Percentiles rank a stretch among this genome's conserved stretches.
These are phyloP conservation scores for Curvularia sp. DNA, from an alignment of 2,329 filamentous ascomycete species.

Conservation along the genomic window DNA sequence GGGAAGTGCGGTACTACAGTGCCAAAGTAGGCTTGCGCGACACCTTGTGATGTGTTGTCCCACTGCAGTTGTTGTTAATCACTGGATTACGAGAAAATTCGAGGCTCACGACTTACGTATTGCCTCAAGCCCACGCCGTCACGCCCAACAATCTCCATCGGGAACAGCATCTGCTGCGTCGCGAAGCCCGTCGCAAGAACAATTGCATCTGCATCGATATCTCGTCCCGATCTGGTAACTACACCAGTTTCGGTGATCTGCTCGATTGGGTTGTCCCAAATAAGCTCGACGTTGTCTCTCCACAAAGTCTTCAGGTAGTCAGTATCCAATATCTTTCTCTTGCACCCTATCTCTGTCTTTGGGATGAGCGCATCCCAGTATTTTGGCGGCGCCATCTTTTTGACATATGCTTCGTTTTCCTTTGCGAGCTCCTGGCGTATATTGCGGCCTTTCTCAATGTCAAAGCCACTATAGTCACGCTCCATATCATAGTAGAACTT, in stretches of 20 bases:
- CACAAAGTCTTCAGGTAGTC: conserved; percentile 57
- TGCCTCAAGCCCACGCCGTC: conserved; percentile 52
- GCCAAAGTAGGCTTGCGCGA: conserved; percentile 58
- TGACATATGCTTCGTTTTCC: conserved; percentile 55
- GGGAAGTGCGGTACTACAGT: conserved; percentile 53
- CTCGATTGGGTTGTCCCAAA: conserved; percentile 52
- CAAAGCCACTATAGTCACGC: conserved; percentile 54
- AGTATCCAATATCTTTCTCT: conserved; percentile 58
- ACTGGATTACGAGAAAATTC: not conserved
- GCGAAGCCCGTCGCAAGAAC: conserved; percentile 60
- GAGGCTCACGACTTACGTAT: conserved; percentile 37
- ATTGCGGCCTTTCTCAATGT: conserved; percentile 48
- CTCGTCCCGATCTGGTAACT: conserved; percentile 48
- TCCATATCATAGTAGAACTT: conserved; percentile 56
- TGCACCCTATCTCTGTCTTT: conserved; percentile 57
- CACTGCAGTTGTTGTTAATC: conserved; percentile 43
- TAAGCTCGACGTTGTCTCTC: conserved; percentile 54
- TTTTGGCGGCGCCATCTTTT: conserved; percentile 52
- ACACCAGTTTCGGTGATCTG: conserved; percentile 52
- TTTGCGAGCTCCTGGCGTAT: conserved; percentile 50
- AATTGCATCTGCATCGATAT: conserved; percentile 56
- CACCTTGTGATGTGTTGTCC: conserved; percentile 46
- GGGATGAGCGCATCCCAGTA: conserved; percentile 57
- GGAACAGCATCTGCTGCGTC: conserved; percentile 57
- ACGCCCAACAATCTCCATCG: conserved; percentile 57